These are phyloP conservation scores for Pleodorina starrii DNA, from an alignment of 139 green algal genomes.

Conservation along the genomic window DNA sequence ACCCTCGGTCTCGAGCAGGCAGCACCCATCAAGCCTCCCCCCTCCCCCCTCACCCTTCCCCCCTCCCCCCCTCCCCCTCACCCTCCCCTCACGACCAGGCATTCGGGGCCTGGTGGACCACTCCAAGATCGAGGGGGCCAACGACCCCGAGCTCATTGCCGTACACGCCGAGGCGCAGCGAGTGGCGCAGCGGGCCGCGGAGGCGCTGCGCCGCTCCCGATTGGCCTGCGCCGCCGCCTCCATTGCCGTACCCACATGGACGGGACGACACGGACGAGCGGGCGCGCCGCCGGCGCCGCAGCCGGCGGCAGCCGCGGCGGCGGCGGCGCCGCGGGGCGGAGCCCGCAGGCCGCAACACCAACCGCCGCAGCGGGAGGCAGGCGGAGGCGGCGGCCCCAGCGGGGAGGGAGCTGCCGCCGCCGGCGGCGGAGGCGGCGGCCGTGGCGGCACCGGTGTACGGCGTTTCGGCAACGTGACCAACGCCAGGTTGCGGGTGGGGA, in stretches of 20 bases:
- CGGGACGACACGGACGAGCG: constrained; percentile 79
- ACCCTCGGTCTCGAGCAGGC: too few relatives aligned
- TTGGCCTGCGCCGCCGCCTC: constrained; percentile 50
- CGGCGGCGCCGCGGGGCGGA: not conserved
- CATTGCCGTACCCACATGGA: constrained; percentile 92
- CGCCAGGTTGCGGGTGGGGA: not conserved
- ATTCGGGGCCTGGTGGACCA: constrained; percentile 88
- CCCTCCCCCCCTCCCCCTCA: too few relatives aligned
- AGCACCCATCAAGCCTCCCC: too few relatives aligned
- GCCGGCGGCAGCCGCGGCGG: not conserved
- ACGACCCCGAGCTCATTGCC: constrained; percentile 67
- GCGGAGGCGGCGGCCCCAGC: not conserved
- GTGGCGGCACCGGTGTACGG: not conserved
- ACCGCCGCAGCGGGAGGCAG: not conserved
- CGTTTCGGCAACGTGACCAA: constrained; percentile 65
- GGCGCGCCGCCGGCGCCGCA: constrained; percentile 58
- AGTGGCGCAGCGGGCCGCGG: constrained; percentile 66
- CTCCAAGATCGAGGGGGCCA: constrained; percentile 82
- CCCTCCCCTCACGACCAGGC: too few relatives aligned
- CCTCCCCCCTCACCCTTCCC: too few relatives aligned
- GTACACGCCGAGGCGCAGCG: constrained; percentile 69
- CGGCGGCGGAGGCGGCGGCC: not conserved
- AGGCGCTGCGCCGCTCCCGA: constrained; percentile 79
- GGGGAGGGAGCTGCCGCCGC: not conserved
- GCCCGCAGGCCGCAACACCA: not conserved